Evolutionary conservation across 2,329 filamentous ascomycete genomes (phyloP).

Genomic region (Intubia oerlemansii): DNA sequence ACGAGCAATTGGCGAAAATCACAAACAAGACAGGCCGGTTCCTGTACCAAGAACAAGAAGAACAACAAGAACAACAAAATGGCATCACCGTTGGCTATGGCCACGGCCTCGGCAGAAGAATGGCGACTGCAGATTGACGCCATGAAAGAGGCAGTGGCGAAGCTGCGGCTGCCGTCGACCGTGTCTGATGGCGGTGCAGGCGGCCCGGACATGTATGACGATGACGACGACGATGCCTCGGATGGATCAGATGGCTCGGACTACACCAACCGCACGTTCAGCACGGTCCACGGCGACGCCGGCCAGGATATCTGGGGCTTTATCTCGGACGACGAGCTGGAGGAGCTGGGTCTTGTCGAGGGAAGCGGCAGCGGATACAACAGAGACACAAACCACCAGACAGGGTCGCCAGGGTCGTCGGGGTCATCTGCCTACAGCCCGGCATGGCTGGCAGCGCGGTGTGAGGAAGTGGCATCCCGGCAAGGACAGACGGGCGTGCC

Average conservation of each 20-base stretch:
- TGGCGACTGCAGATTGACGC: slow-evolving; percentile 72
- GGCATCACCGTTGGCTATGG: no score
- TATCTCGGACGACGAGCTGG: slow-evolving; percentile 55
- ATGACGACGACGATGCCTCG: slow-evolving; percentile 11
- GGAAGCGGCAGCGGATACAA: slow-evolving; percentile 11
- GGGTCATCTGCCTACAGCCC: slow-evolving; percentile 24
- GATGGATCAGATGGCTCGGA: slow-evolving; percentile 26
- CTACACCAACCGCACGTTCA: slow-evolving; percentile 42
- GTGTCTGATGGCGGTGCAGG: no score
- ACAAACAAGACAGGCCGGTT: no score
- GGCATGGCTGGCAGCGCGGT: slow-evolving; percentile 53
- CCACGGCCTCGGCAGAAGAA: no score
- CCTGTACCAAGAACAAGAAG: no score
- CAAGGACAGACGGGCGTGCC: slow-evolving; percentile 36
- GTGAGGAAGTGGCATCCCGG: slow-evolving; percentile 38
- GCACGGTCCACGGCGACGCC: slow-evolving; percentile 23
- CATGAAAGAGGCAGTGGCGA: slow-evolving; percentile 71
- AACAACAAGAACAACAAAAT: no score
- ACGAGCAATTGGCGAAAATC: no score
- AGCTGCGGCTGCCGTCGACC: slow-evolving; percentile 31
- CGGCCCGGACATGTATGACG: no score
- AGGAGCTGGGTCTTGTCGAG: slow-evolving; percentile 24
- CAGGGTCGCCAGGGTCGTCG: slow-evolving; percentile 3
- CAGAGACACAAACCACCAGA: neutral
- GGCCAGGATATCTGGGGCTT: slow-evolving; percentile 85